Evolutionary conservation across 176 grass and related monocot species (phyloP), one percentile per base, ranked within the genome.

Genomic region (Eleusine coracana): DNA sequence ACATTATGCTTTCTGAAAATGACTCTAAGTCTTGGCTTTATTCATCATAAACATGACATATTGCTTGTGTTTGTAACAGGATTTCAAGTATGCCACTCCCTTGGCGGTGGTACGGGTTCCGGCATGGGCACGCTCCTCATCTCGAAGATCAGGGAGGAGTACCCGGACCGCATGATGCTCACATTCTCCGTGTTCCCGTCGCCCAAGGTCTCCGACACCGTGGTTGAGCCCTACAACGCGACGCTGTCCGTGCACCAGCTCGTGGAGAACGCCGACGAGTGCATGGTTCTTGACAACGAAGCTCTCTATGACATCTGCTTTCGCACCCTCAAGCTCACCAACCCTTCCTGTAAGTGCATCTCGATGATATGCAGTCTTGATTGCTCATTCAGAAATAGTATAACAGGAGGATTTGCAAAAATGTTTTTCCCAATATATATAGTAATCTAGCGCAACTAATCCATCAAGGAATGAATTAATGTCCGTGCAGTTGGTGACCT

Each of bases 171-270:
- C 16, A 90, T 90, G 88, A 90, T 90, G 88, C 88, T 92, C 60
- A 92, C 90, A 55, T 92, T 92, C 83, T 92, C 90, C 1, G 90
- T 92, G 83, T 92, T 92, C 87, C 90, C 90, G 5, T 92, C 90
- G 15, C 90, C 90, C 66, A 92, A 92, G 90, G 90, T 92, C 6
- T 92, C 90, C 1, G 90, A 92, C 83, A 92, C 90, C 6, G 90
- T 92, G 18, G 90, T 92, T 15, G 90, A 92, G 80, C 90, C 90
- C 21, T 92, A 92, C 87, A 92, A 92, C 28, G 90, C 90, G 3
- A 92, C 90, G 0, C 83, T 92, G 18, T 92, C 90, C 12, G 90
- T 92, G n/a, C 90, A 92, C 87, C 90, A 92, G 86, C 86, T 92
- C 12, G 90, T 92, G 2, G 90, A 92, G 86, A 92, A 92, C 87